Base-by-base conservation (phyloP, 495 filamentous ascomycete genomes). In the Penicillium mononematosum region DNA sequence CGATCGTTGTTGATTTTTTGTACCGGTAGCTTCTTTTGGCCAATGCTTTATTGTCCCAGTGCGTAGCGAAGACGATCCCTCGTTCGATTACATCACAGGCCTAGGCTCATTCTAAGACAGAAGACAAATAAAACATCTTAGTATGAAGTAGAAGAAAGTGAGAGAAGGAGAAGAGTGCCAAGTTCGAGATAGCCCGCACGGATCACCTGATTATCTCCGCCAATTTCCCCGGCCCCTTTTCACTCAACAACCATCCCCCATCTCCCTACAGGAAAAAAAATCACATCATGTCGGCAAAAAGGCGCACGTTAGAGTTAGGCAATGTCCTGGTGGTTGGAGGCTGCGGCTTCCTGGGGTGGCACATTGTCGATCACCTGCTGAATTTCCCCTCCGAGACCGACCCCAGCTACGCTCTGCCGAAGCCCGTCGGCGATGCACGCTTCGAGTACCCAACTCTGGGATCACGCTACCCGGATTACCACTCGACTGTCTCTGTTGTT, bases 401-500 rank as follows among this genome's bases (percentile, higher is more conserved):
- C 56, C 69, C 74, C 62, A 75, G 68, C 53, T 72, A 65, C 54
- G 69, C 75, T 3, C 66, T 77, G 4, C 73, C 74, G 3, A 76
- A 75, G 58, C 62, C 71, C 6, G 50, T 69, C 34, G 71, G 67
- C 46, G 71, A 78, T 58, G 55, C 62, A 19, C 70, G 71, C 46
- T 80, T 80, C 60, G 68, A 76, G 8, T 74, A 66, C 53, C 75
- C 75, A 17, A 60, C 62, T 31, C 63, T 80, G 32, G 62, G 62
- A 43, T 73, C 67, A 7, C 71, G 77, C 1, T 80, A 75, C 58
- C 77, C 77, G 1, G 45, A 53, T 24, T 75, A 77, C 62, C 71
- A 79, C 43, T 71, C 83, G 54, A 77, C 79, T 36, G 80, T 98
- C 25, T 86, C 86, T 24, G 91, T 96, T n/a, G 79, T 98, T 63